These are phyloP conservation scores for Rubroboletus pulcherrimus DNA, from an alignment of 768 basidiomycete species.

Conservation along the genomic window DNA sequence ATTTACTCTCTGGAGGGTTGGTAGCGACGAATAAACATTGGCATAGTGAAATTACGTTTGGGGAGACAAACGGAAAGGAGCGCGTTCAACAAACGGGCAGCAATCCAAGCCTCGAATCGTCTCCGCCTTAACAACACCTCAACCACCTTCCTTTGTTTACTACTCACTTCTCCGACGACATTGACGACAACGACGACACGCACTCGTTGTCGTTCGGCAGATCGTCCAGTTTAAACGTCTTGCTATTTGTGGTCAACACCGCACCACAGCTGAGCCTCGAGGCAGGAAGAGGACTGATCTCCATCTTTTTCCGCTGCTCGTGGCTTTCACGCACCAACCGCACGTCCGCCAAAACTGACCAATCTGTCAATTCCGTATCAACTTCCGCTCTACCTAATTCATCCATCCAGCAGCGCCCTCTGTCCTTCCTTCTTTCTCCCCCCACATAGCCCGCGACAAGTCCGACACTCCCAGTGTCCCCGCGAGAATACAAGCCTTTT, in stretches of 20 bases:
- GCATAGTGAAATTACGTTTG: constrained; percentile 12
- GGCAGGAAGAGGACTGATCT: constrained; percentile 24
- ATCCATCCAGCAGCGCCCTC: constrained; percentile 26
- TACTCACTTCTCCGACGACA: constrained; percentile 2
- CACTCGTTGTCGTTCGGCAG: neutral
- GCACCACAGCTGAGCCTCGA: constrained; percentile 28
- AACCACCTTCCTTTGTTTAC: constrained; percentile 16
- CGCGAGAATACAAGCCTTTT: constrained; percentile 26
- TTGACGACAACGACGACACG: constrained; percentile 2
- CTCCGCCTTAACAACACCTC: constrained; percentile 24
- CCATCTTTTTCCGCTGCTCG: constrained; percentile 31
- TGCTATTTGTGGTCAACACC: constrained; percentile 21
- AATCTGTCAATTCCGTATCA: constrained; percentile 27
- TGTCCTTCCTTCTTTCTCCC: constrained; percentile 21
- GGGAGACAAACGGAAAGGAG: neutral
- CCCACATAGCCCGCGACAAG: constrained; percentile 27
- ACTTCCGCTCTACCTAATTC: constrained; percentile 31
- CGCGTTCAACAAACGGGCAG: neutral
- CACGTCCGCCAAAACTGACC: constrained; percentile 29
- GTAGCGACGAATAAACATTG: neutral
- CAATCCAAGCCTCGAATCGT: neutral
- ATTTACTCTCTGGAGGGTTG: neutral
- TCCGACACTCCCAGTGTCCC: constrained; percentile 24
- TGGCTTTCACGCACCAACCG: constrained; percentile 35
- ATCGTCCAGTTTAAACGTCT: constrained; percentile 16